Conservation (phyloP, 1,284 basidiomycete genomes). For the Apiotrichum veenhuisii region DNA sequence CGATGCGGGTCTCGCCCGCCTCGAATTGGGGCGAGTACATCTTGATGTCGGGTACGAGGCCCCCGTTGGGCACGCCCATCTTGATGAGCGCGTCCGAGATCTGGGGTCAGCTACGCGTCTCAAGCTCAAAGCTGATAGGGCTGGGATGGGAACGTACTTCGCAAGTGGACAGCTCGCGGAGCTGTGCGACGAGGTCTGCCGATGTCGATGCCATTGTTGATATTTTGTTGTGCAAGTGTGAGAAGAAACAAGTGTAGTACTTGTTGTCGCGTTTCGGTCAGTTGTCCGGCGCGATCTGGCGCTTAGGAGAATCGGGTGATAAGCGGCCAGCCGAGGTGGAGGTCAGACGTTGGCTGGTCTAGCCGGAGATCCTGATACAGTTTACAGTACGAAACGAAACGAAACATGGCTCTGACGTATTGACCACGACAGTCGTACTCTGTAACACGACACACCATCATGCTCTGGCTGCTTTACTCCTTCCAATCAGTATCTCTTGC, state of each 20-base stretch:
- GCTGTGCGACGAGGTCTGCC: neutral
- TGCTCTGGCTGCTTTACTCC: too few species aligned
- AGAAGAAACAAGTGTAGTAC: too few species aligned
- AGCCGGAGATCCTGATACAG: too few species aligned
- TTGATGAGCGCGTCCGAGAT: constrained; percentile 89
- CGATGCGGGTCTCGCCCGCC: constrained; percentile 51
- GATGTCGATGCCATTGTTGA: constrained; percentile 4
- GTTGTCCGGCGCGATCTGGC: too few species aligned
- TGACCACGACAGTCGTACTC: too few species aligned
- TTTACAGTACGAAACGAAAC: too few species aligned
- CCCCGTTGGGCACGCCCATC: constrained; percentile 70
- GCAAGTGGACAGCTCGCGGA: constrained; percentile 26
- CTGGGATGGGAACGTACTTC: constrained; percentile 21
- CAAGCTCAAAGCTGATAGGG: too few species aligned
- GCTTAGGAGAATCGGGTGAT: neutral
- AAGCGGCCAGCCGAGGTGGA: neutral
- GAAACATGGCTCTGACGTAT: too few species aligned
- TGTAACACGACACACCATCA: too few species aligned
- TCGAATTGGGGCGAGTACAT: constrained; percentile 56
- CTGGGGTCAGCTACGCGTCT: constrained; percentile 52
- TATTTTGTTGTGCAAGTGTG: neutral
- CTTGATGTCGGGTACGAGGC: constrained; percentile 75
- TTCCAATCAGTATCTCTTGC: neutral
- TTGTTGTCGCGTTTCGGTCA: too few species aligned
- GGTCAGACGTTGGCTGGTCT: neutral